Evolutionary conservation across 306 rosid genomes (phyloP).

Genomic region (Cucumis cinereus): DNA sequence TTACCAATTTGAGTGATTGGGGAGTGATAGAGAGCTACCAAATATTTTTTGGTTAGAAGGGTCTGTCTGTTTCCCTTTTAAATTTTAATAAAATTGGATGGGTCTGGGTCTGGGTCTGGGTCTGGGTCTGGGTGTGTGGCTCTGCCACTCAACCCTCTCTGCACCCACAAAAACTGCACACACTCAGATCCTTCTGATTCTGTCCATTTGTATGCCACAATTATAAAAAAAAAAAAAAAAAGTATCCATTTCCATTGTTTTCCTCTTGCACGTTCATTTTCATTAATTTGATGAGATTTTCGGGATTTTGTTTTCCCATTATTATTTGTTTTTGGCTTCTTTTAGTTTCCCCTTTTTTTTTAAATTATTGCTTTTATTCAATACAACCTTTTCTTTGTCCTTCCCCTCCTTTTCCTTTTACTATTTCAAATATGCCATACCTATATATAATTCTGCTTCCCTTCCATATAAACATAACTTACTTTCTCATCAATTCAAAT

Average conservation of each 20-base stretch:
- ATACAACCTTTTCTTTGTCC: neutral
- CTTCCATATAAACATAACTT: too few species aligned
- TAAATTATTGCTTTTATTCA: neutral
- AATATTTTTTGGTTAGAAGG: neutral
- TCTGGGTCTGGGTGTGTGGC: neutral
- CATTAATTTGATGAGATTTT: neutral
- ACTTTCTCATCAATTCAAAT: too few species aligned
- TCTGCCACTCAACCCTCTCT: neutral
- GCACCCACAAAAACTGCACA: neutral
- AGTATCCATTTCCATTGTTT: neutral
- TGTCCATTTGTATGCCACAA: too few species aligned
- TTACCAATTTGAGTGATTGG: neutral
- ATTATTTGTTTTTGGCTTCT: neutral
- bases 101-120: too few species aligned
- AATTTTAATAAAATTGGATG: neutral
- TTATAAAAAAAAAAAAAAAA: neutral
- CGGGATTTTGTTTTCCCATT: neutral
- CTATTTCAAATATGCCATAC: too few species aligned
- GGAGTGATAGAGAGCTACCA: neutral
- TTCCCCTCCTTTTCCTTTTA: neutral
- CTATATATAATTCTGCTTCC: too few species aligned
- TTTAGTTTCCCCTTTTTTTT: neutral
- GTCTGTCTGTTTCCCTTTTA: neutral
- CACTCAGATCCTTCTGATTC: conserved; percentile 14
- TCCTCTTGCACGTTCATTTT: neutral